Evolutionary conservation across 352 stramenopile species (phyloP), one percentile per base, ranked within the genome.

Genomic region (Pythium aristosporum): DNA sequence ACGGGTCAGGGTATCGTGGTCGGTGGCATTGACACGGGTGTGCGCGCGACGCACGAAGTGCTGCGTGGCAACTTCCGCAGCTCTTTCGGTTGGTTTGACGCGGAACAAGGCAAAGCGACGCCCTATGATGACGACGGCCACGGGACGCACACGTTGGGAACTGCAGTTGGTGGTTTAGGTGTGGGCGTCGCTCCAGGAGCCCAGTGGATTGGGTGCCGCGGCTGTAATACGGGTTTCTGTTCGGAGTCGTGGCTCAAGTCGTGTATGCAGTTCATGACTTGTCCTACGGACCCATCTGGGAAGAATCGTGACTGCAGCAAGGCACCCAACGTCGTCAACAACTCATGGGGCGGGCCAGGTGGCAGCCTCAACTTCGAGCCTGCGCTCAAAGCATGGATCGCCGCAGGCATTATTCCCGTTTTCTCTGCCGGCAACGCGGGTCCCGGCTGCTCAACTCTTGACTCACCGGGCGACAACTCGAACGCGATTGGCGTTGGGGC

Each of bases 121-220:
- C 37, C 37, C 15, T 42, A 42, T n/a, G 81, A 90, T 65, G 32
- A 73, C 30, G 76, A 87, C 2, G 82, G 82, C 6, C 82, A 91
- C 69, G 82, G 81, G 5, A 88, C 81, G 1, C 81, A 88, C 56
- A 88, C 77, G 0, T 74, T 90, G 61, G 81, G 81, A 0, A 85
- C 79, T 1, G 75, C 72, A 11, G 74, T 87, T 7, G 82, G 82
- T 7, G 46, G 41, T 3, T 6, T 18, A 1, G 54, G 54, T 16
- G 42, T 61, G 10, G 54, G 54, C 11, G 42, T 61, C 57, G 1
- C 75, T 73, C 58, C 58, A 0, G 48, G 47, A 0, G 69, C 67
- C 5, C 28, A 63, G 16, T 77, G 67, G 67, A 77, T 77, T 15
- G 37, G 58, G 1, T 77, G 71, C 39, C 28, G 57, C 4, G 71